Evolutionary conservation across 352 stramenopile species (phyloP), one percentile per base, ranked within the genome.

Genomic region (Phytophthora nicotianae): DNA sequence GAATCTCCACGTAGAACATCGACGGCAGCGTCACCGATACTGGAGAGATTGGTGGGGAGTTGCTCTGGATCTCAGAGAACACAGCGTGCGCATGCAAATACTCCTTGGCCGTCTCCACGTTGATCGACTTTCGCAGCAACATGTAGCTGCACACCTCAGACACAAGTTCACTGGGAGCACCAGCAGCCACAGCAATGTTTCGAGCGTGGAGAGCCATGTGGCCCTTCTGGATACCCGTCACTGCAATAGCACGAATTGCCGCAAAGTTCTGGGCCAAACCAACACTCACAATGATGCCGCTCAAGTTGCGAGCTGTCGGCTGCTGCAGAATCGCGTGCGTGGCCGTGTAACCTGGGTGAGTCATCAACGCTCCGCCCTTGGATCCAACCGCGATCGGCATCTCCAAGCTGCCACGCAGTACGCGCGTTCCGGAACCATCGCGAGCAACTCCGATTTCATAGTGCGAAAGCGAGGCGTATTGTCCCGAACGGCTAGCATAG

Each of bases 201-300:
- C 86, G 81, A 19, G 86, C 86, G 29, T 95, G 86, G 45, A 95
- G 76, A 20, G 86, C 85, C 86, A 95, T 95, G 75, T 95, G 86
- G 43, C 86, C 86, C 50, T 90, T 87, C 48, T 96, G 86, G 62
- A 96, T 96, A 26, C 88, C 88, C 26, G 83, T 94, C 72, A 93
- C 84, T 8, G 88, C 88, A 35, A 96, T 88, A 29, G 88, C 88
- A 17, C 86, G 83, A 42, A 96, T 80, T 19, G 88, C 88, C 1
- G 86, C 88, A 62, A 95, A 91, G 72, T 96, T 96, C 62, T 96
- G 88, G 20, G 88, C 86, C 16, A 96, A 70, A 3, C 88, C 88
- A 54, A 94, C 88, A 59, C 82, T 91, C 35, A 91, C 60, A 41
- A 95, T 77, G 55, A 95, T 89, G 48, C 79, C 77, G 27, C 71